A percentile compares a stretch with the other conserved stretches of the same genome.
Conservation (phyloP, 1,139 yeast species). For the Yamadazyma conglobata region DNA sequence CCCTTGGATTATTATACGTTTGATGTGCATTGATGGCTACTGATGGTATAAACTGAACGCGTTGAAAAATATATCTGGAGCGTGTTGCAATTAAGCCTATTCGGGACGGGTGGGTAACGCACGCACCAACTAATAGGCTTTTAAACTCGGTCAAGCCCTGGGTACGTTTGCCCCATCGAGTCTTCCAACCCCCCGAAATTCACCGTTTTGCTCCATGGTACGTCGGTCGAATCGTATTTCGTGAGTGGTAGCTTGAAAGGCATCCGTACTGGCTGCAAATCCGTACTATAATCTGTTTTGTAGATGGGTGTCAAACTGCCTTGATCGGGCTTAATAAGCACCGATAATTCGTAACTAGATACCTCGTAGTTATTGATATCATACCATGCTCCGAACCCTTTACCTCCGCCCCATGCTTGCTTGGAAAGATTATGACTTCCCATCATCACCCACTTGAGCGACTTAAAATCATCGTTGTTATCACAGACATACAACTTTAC, state of each 20-base stretch:
- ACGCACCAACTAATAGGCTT: background rate
- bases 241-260: conserved; percentile 55
- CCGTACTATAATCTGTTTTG: conserved; percentile 29
- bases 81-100: too few species aligned
- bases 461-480: conserved; percentile 46
- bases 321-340: conserved; percentile 32
- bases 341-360: conserved; percentile 56
- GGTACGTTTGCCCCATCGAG: conserved; percentile 9
- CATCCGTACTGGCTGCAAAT: conserved; percentile 35
- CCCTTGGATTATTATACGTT: conserved; percentile 72
- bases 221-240: conserved; percentile 36
- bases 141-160: conserved; percentile 1
- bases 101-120: background rate
- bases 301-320: conserved; percentile 33
- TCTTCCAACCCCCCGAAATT: conserved; percentile 11
- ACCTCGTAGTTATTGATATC: conserved; percentile 23
- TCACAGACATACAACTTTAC: conserved; percentile 39
- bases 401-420: conserved; percentile 68
- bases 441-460: conserved; percentile 59
- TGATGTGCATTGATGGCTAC: conserved; percentile 32
- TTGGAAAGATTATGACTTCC: conserved; percentile 65
- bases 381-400: conserved; percentile 15
- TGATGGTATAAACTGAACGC: conserved; percentile 1
- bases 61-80: too few species aligned
- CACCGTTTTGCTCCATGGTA: conserved; percentile 44